phyloP scores from a whole-genome alignment of 306 rosid genomes.

The Ormosia emarginata region DNA sequence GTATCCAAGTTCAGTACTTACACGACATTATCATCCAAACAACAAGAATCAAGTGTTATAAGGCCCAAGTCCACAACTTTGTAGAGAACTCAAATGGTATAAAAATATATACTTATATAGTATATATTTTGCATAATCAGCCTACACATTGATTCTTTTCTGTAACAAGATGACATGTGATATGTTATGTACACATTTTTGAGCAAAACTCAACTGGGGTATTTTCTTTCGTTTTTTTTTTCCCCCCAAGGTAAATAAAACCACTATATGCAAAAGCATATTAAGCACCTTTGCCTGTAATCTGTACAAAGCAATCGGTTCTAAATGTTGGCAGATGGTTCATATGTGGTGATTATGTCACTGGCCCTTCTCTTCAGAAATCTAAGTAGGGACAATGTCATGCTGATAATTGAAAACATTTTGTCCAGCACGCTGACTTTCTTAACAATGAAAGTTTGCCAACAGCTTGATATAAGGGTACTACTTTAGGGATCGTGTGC shows the following conservation, averaged over 20 bases:
- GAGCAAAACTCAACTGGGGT: not conserved
- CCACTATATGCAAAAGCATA: not conserved
- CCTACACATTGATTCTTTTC: not conserved
- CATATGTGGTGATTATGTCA: conserved; percentile 1
- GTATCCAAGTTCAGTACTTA: not conserved
- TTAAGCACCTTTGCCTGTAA: not conserved
- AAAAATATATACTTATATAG: not conserved
- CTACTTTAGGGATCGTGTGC: not conserved
- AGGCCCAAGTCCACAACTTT: not conserved
- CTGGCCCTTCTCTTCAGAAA: not conserved
- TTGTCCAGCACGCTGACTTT: not conserved
- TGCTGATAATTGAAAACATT: not conserved
- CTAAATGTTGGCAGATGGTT: not conserved
- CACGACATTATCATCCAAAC: not conserved
- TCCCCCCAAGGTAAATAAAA: not conserved
- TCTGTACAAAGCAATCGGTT: not conserved
- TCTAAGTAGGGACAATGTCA: not conserved
- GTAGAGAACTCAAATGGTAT: not conserved
- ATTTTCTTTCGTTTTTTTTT: not conserved
- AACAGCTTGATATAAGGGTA: not conserved
- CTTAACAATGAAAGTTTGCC: not conserved
- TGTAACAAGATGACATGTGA: not conserved
- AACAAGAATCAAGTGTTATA: not conserved
- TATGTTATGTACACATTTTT: not conserved
- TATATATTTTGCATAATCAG: not conserved